Conservation (phyloP, 192 early-diverging fungal genomes). For the Linnemannia zychae region DNA sequence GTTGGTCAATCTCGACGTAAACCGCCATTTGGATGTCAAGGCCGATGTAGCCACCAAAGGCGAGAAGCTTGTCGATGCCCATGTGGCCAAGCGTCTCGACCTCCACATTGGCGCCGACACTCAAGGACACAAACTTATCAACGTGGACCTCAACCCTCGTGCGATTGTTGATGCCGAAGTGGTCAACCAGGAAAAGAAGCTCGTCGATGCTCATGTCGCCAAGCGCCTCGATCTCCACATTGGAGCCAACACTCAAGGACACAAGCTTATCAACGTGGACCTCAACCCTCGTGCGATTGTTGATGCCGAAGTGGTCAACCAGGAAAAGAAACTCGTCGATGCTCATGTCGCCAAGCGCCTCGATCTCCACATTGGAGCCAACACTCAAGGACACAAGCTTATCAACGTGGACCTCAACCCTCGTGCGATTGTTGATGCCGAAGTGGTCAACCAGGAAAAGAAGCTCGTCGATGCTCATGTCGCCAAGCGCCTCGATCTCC, state of each 20-base stretch:
- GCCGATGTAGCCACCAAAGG: neutral
- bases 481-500: neutral
- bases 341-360: neutral
- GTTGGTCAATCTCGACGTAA: neutral
- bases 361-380: neutral
- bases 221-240: neutral
- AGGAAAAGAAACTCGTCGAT: neutral
- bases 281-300: neutral
- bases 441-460: neutral
- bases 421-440: neutral
- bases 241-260: neutral
- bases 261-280: constrained; percentile 3
- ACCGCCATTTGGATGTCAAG: constrained; percentile 1
- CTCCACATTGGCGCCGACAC: neutral
- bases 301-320: neutral
- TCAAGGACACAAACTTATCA: neutral
- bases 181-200: neutral
- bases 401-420: neutral
- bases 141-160: neutral
- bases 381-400: neutral
- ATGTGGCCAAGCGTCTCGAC: neutral
- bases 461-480: neutral
- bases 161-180: neutral
- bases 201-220: neutral
- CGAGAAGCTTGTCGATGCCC: neutral